Conservation (phyloP, 129 eudicot genomes). For the Helichrysum umbraculigerum region DNA sequence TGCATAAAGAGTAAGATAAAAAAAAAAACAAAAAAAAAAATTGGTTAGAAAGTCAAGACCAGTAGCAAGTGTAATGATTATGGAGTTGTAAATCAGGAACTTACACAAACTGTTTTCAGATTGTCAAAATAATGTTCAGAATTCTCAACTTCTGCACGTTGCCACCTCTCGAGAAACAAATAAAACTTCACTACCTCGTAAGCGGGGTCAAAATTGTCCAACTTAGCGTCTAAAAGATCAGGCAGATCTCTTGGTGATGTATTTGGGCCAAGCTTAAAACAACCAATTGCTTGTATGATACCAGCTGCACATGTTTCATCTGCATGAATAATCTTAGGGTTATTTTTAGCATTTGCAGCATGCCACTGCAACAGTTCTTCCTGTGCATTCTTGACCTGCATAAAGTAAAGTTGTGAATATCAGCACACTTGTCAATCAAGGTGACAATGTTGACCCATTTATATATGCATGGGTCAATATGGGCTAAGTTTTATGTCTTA, state of each 20-base stretch:
- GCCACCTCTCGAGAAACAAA: conserved; percentile 78
- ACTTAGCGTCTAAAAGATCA: conserved; percentile 44
- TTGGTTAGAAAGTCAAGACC: background rate
- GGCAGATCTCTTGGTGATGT: conserved; percentile 67
- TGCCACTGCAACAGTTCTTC: conserved; percentile 94
- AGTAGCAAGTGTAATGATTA: background rate
- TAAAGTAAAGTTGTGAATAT: background rate
- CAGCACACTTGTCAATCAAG: background rate
- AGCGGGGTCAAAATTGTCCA: conserved; percentile 67
- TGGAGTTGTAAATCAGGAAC: conserved; percentile 26
- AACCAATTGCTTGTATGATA: conserved; percentile 89
- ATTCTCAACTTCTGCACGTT: conserved; percentile 64
- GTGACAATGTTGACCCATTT: background rate
- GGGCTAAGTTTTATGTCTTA: background rate
- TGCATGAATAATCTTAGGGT: conserved; percentile 86
- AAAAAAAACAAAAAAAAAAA: background rate
- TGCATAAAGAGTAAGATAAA: conserved; percentile 29
- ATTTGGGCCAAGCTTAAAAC: conserved; percentile 76
- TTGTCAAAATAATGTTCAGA: conserved; percentile 52
- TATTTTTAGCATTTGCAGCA: conserved; percentile 72
- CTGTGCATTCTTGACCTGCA: conserved; percentile 91
- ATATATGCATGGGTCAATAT: background rate
- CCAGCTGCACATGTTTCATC: conserved; percentile 93
- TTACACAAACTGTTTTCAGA: conserved; percentile 64
- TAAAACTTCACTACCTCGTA: conserved; percentile 74